A percentile compares a stretch with the other conserved stretches of the same genome.
Conservation (phyloP, 768 basidiomycete genomes). For the Pleurotus salmoneostramineus region DNA sequence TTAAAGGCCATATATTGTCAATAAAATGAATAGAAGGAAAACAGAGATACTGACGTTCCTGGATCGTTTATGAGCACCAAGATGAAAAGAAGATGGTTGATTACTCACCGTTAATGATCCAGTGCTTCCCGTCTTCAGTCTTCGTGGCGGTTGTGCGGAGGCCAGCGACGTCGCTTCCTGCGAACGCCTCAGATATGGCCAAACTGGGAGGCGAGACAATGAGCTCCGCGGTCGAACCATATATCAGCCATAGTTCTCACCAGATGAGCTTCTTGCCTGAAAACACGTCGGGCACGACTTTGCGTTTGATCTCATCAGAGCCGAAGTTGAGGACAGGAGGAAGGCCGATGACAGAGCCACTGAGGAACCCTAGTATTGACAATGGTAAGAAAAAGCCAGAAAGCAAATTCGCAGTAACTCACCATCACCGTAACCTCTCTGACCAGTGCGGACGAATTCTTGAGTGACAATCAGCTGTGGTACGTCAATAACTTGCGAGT, state of each 20-base stretch:
- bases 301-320: slow-evolving; percentile 53
- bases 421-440: slow-evolving; percentile 86
- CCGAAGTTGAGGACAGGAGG: slow-evolving; percentile 92
- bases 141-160: slow-evolving; percentile 75
- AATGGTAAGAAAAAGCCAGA: slow-evolving; percentile 12
- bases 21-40: background rate
- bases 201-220: slow-evolving; percentile 23
- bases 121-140: slow-evolving; percentile 77
- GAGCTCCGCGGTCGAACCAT: no score
- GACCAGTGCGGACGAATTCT: slow-evolving; percentile 66
- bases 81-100: background rate
- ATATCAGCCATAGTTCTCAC: background rate
- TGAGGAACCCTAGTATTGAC: slow-evolving; percentile 46
- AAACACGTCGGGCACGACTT: slow-evolving; percentile 64
- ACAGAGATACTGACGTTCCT: slow-evolving; percentile 6
- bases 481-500: background rate
- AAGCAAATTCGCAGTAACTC: slow-evolving; percentile 6
- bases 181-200: slow-evolving; percentile 87
- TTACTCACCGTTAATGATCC: slow-evolving; percentile 67
- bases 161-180: slow-evolving; percentile 81
- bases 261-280: slow-evolving; percentile 80
- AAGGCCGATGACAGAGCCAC: slow-evolving; percentile 81
- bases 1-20: background rate
- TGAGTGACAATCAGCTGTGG: slow-evolving; percentile 75
- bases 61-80: background rate